These are phyloP conservation scores for Kwoniella europaea DNA, from an alignment of 768 basidiomycete species.

Conservation along the genomic window DNA sequence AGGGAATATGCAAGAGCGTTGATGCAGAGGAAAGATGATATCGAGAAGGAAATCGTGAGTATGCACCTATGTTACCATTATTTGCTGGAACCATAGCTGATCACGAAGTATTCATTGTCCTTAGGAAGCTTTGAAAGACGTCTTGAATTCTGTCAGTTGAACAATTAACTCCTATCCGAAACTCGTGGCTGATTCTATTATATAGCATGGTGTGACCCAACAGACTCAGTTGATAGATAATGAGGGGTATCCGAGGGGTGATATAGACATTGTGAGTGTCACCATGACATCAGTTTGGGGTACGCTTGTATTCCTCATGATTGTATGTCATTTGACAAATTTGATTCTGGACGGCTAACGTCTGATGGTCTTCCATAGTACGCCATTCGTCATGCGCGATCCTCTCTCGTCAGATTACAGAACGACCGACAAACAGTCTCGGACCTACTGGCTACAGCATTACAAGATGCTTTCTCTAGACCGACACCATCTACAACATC, in stretches of 20 bases:
- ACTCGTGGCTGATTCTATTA: neutral
- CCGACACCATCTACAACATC: neutral
- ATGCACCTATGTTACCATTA: neutral
- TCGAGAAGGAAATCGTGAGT: constrained; percentile 73
- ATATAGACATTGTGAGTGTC: constrained; percentile 73
- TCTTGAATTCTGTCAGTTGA: constrained; percentile 41
- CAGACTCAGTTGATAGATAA: constrained; percentile 76
- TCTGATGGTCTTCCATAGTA: constrained; percentile 29
- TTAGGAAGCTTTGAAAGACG: constrained; percentile 46
- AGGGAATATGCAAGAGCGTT: constrained; percentile 65
- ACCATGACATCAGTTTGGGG: no score
- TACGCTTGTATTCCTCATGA: no score
- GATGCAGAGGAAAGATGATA: constrained; percentile 70
- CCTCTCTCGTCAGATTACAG: constrained; percentile 75
- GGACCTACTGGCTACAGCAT: constrained; percentile 69
- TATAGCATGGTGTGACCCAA: constrained; percentile 37
- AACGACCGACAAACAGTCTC: constrained; percentile 76
- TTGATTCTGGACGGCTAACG: no score
- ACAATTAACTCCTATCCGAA: no score
- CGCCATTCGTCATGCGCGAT: constrained; percentile 61
- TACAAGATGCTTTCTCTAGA: constrained; percentile 70
- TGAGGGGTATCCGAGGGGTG: constrained; percentile 84
- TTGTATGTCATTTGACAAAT: no score
- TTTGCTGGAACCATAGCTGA: neutral
- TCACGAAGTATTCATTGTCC: neutral